A percentile compares a stretch with the other conserved stretches of the same genome.
These are phyloP conservation scores for Closterium sp. DNA, from an alignment of 139 green algal genomes.

Conservation along the genomic window DNA sequence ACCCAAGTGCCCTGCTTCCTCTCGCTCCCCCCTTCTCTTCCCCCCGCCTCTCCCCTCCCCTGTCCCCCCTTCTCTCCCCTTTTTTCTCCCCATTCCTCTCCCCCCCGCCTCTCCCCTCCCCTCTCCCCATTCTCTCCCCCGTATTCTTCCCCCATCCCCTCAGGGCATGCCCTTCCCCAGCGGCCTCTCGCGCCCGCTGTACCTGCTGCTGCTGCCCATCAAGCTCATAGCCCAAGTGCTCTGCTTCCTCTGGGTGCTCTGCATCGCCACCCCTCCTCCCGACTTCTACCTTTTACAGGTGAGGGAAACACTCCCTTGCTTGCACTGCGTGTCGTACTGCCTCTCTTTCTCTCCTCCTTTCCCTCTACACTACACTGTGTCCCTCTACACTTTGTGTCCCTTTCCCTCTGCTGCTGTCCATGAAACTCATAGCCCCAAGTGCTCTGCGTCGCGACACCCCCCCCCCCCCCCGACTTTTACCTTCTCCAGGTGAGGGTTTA, in stretches of 20 bases:
- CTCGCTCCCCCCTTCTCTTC: background rate
- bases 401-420: conserved; percentile 33
- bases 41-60: too few relatives aligned
- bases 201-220: conserved; percentile 40
- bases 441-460: conserved; percentile 44
- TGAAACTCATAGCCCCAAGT: conserved; percentile 37
- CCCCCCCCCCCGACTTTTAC: conserved; percentile 46
- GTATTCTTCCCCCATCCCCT: too few relatives aligned
- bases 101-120: too few relatives aligned
- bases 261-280: conserved; percentile 32
- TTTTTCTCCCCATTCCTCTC: background rate
- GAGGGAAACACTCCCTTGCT: too few relatives aligned
- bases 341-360: too few relatives aligned
- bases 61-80: too few relatives aligned
- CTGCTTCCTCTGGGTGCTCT: conserved; percentile 38
- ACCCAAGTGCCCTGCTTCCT: background rate
- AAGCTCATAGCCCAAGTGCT: conserved; percentile 36
- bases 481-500: too few relatives aligned
- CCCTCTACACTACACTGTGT: too few relatives aligned
- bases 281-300: conserved; percentile 55
- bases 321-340: too few relatives aligned
- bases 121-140: too few relatives aligned
- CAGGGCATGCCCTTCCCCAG: conserved; percentile 31
- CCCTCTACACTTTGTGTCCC: too few relatives aligned
- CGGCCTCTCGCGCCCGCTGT: conserved; percentile 30